These are phyloP conservation scores for Phaeoacremonium minimum DNA, from an alignment of 2,329 filamentous ascomycete species.

Conservation along the genomic window DNA sequence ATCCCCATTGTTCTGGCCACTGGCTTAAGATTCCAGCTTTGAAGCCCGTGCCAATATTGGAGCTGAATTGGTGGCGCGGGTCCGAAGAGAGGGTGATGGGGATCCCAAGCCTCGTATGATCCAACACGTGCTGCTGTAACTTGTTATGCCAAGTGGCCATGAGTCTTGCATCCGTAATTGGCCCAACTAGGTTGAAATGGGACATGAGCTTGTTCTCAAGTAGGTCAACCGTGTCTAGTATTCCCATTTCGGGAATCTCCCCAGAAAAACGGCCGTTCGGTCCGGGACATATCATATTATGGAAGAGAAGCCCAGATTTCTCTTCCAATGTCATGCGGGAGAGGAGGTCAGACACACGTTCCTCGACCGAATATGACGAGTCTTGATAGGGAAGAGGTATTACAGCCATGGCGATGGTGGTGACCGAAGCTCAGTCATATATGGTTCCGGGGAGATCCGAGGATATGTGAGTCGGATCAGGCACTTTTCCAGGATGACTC, in stretches of 20 bases:
- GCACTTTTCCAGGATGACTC: too few relatives aligned
- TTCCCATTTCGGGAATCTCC: not conserved
- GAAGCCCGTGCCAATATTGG: conserved; percentile 36
- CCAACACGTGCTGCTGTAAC: conserved; percentile 33
- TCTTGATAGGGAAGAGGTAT: conserved; percentile 3
- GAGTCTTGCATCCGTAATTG: conserved; percentile 20
- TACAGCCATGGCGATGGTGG: not conserved
- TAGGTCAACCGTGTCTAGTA: not conserved
- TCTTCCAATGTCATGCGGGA: conserved; percentile 8
- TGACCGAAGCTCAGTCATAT: too few relatives aligned
- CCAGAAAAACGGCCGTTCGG: conserved; percentile 4
- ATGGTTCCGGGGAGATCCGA: too few relatives aligned
- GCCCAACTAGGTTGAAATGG: conserved; percentile 12
- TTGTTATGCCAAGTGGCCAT: conserved; percentile 34
- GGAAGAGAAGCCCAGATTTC: conserved; percentile 7
- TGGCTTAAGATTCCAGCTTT: conserved; percentile 38
- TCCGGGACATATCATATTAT: conserved; percentile 4
- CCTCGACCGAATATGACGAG: not conserved
- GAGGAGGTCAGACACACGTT: conserved; percentile 7
- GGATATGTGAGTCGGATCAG: too few relatives aligned
- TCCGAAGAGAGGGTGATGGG: conserved; percentile 43
- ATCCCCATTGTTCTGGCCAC: conserved; percentile 46
- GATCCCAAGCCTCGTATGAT: conserved; percentile 39
- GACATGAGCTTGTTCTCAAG: conserved; percentile 7
- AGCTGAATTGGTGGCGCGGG: conserved; percentile 38